phyloP scores from a whole-genome alignment of 495 filamentous ascomycete species.

The Cercophora sp. region DNA sequence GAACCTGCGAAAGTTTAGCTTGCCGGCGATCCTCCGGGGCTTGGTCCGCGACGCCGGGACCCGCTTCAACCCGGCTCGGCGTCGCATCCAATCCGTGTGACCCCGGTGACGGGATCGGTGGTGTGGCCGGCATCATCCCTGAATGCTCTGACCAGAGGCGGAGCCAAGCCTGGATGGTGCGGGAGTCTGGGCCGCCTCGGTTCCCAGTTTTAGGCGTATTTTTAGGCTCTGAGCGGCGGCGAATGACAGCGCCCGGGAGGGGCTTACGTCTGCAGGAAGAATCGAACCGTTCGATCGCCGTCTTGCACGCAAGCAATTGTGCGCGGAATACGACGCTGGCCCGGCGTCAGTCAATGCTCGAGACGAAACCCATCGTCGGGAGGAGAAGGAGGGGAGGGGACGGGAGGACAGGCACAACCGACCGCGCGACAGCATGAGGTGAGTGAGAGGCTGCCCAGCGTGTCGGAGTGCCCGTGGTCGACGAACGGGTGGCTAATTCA shows the following conservation, averaged over 20 bases:
- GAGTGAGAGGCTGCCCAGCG: too few relatives aligned
- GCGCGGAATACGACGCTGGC: too few relatives aligned
- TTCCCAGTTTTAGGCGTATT: slow-evolving; percentile 8
- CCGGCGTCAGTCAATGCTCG: too few relatives aligned
- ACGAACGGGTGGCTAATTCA: too few relatives aligned
- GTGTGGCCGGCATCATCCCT: neutral
- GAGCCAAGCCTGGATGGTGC: neutral
- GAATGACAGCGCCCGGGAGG: slow-evolving; percentile 3
- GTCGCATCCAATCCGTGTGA: slow-evolving; percentile 2
- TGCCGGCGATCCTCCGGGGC: neutral
- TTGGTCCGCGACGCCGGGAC: neutral
- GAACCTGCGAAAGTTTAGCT: neutral
- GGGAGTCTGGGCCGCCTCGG: neutral
- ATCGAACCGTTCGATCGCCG: slow-evolving; percentile 5
- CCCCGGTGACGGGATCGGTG: neutral
- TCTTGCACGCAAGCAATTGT: neutral
- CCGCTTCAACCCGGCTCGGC: neutral
- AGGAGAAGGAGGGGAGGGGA: too few relatives aligned
- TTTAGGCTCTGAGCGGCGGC: slow-evolving; percentile 8
- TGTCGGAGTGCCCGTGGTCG: too few relatives aligned
- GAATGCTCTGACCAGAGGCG: neutral
- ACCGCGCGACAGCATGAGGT: too few relatives aligned
- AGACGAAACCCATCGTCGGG: too few relatives aligned
- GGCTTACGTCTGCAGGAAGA: neutral
- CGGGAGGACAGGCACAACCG: too few relatives aligned